Evolutionary conservation across 371 early-diverging fungal genomes (phyloP), one percentile per base, ranked within the genome.

Genomic region (Syncephalastrum racemosum): DNA sequence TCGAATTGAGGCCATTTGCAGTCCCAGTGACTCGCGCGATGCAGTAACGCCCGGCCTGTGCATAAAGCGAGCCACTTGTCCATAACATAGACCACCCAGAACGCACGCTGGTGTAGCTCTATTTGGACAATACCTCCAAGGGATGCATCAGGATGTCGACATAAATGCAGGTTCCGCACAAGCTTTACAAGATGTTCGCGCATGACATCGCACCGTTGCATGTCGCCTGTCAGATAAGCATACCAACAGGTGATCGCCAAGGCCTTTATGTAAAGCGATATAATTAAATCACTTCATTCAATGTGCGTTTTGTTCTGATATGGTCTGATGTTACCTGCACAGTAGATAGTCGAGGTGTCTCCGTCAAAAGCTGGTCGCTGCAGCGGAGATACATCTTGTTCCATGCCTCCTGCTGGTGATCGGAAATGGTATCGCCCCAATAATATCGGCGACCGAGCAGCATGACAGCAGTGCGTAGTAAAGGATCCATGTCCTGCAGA

Each of bases 61-160:
- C 64, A 66, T 12, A 56, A 54, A 10, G 71, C 46, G 1, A 75
- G 31, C 74, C 75, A 75, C 47, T 69, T 70, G 53, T 75, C 73
- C 6, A 68, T 66, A 13, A 73, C 73, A 58, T 62, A 70, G 7
- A 64, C 50, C 2, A 64, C 65, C 76, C 79, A 79, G 22, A 66
- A 75, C 13, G 65, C 63, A 36, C 79, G 73, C 23, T 76, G 62
- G 20, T 59, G 66, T 54, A 70, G 69, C 56, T 79, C 79, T 39
- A 53, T 58, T 4, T 64, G 46, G 22, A 66, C 58, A 18, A 56
- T 53, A 13, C 54, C 42, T 15, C n/a, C 16, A 8, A 19, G 12
- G 10, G 52, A 54, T n/a, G 56, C 13, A 6, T 45, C 43, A n/a
- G 60, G 56, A n/a, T 57, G 60, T 15, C 55, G 48, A 16, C 42